These are phyloP conservation scores for Pulveroboletus sp. DNA, from an alignment of 768 basidiomycete genomes.

Conservation along the genomic window DNA sequence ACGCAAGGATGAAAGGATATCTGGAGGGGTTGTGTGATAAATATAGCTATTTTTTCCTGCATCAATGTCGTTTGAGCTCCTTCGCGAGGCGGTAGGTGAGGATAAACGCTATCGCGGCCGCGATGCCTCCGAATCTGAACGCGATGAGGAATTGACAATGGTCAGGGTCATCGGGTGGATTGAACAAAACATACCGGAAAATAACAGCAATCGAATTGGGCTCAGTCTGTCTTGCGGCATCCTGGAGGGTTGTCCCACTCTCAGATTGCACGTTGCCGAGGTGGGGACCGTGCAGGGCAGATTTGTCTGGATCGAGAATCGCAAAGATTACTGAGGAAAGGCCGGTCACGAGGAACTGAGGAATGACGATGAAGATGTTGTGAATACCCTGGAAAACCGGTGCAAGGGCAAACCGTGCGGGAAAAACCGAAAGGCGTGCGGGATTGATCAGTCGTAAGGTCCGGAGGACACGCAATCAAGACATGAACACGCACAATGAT, in stretches of 20 bases:
- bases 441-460: neutral
- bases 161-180: neutral
- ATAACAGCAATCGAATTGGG: conserved; percentile 78
- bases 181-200: conserved; percentile 52
- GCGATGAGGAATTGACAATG: neutral
- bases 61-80: conserved; percentile 39
- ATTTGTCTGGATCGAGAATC: conserved; percentile 65
- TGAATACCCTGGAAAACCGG: conserved; percentile 71
- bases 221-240: conserved; percentile 12
- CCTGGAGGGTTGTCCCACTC: conserved; percentile 10
- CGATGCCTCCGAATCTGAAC: conserved; percentile 52
- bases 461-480: neutral
- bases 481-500: conserved; percentile 57
- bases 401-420: neutral
- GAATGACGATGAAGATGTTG: conserved; percentile 90
- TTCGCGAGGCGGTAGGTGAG: conserved; percentile 53
- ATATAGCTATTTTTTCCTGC: neutral
- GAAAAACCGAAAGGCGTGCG: neutral
- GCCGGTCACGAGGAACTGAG: conserved; percentile 90
- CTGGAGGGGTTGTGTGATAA: neutral
- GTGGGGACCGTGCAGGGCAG: conserved; percentile 37
- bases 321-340: conserved; percentile 84
- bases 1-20: neutral
- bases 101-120: conserved; percentile 51
- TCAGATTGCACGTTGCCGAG: conserved; percentile 9